Base-by-base conservation (phyloP, 768 basidiomycete species). In the Mycena metata region DNA sequence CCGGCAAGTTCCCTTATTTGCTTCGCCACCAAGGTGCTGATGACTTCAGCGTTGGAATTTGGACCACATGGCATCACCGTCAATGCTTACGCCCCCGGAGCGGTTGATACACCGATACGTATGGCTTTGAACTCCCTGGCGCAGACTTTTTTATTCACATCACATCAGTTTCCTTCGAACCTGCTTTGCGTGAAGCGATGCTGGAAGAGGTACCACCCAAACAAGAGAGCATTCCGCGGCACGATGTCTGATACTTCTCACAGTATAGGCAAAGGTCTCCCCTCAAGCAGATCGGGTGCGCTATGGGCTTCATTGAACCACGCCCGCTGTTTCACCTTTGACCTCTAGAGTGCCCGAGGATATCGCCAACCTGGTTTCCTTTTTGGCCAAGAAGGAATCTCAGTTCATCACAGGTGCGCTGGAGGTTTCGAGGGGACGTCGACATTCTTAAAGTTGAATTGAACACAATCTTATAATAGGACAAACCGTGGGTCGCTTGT, bases 341-440 rank as follows among this genome's bases (percentile, higher is more conserved):
- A 36, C 36, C 7, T 12, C 36, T 6, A 36, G 7, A 68, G 66
- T 17, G 11, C n/a, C 12, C 56, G 41, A 68, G 5, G 76, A 79
- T 36, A 54, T 79, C 33, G 74, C 79, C 0, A 51, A 49, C 7
- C 45, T 79, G 3, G 78, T 79, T 0, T 74, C 79, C 12, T 79
- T 75, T 67, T 64, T 79, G n/a, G 78, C 73, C 8, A 73, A 75
- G 2, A 69, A 71, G 24, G 74, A 79, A 15, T 73, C 78, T 1
- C 45, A 51, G 35, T 79, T 74, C 43, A 76, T 78, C 4, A 79
- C 79, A 0, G 78, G 78, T 71, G 36, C 36, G 36, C 36, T 36
- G 36, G 12, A 36, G 12, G 7, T 36, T n/a, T n/a, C n/a, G n/a
- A n/a, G n/a, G n/a, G n/a, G 36, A 36, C 36, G 12, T 36, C 36